A percentile compares a stretch with the other conserved stretches of the same genome.
These are phyloP conservation scores for Microsporum ferrugineum DNA, from an alignment of 2,329 filamentous ascomycete species.

Conservation along the genomic window DNA sequence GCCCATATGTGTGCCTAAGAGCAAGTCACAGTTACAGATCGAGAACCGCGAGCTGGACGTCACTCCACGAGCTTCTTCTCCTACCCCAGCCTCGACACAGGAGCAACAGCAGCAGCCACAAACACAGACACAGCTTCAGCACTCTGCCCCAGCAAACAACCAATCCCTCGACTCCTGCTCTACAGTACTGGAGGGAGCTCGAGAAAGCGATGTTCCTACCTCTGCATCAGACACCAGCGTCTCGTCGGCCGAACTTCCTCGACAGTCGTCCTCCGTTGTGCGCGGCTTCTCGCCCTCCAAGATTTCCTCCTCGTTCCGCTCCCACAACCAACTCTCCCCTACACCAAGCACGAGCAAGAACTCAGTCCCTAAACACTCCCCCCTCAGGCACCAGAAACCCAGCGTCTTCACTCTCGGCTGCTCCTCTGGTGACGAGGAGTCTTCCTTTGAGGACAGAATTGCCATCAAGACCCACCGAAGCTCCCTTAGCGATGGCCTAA, in stretches of 20 bases:
- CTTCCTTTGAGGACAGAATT: slow-evolving; percentile 57
- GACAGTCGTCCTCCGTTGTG: slow-evolving; percentile 57
- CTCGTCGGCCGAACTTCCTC: slow-evolving; percentile 42
- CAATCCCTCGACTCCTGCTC: slow-evolving; percentile 49
- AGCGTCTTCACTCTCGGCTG: slow-evolving; percentile 62
- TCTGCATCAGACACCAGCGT: slow-evolving; percentile 51
- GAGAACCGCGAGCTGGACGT: slow-evolving; percentile 32
- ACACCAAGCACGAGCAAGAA: slow-evolving; percentile 40
- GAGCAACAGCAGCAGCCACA: slow-evolving; percentile 24
- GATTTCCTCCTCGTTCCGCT: slow-evolving; percentile 57
- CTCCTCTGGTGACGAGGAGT: slow-evolving; percentile 75
- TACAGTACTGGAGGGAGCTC: slow-evolving; percentile 39
- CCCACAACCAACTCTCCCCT: slow-evolving; percentile 43
- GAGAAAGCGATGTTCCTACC: slow-evolving; percentile 35
- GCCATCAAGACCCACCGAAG: slow-evolving; percentile 42
- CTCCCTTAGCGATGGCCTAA: slow-evolving; percentile 44
- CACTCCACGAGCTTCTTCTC: slow-evolving; percentile 34
- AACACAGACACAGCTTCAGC: slow-evolving; percentile 19
- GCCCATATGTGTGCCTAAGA: slow-evolving; percentile 37
- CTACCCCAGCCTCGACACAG: slow-evolving; percentile 28
- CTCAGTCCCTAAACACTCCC: slow-evolving; percentile 50
- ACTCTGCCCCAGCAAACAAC: slow-evolving; percentile 27
- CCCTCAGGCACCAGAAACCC: slow-evolving; percentile 51
- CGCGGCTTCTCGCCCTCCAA: slow-evolving; percentile 76
- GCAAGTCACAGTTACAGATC: slow-evolving; percentile 24